Percentiles rank a stretch among this genome's conserved stretches.
Conservation (phyloP, 108 stramenopile species). For the Conticribra guillardii region DNA sequence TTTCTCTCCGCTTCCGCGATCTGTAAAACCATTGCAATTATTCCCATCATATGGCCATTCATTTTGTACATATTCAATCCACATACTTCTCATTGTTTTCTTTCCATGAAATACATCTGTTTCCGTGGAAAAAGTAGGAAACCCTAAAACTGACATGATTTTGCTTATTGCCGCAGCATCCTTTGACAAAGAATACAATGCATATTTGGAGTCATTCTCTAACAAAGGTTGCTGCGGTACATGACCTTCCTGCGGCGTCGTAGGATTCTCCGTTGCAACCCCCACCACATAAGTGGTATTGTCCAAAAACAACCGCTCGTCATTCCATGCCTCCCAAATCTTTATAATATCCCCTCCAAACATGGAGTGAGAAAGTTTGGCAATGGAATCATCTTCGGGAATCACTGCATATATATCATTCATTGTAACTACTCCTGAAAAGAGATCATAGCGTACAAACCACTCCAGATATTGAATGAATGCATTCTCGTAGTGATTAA, state of each 20-base stretch:
- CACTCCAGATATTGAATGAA: constrained; percentile 52
- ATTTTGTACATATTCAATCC: constrained; percentile 25
- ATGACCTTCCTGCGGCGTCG: background rate
- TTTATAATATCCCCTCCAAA: constrained; percentile 20
- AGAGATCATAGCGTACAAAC: constrained; percentile 52
- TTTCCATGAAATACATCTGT: constrained; percentile 1
- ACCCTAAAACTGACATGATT: constrained; percentile 22
- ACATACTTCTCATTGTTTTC: constrained; percentile 21
- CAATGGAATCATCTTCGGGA: constrained; percentile 68
- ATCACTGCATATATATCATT: constrained; percentile 65
- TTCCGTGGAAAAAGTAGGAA: constrained; percentile 1
- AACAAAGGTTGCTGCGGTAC: background rate
- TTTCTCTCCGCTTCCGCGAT: constrained; percentile 1
- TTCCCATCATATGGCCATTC: constrained; percentile 37
- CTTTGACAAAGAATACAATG: constrained; percentile 21
- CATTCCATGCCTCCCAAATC: constrained; percentile 14
- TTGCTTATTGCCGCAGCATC: constrained; percentile 1
- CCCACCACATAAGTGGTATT: constrained; percentile 26
- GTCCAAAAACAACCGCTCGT: constrained; percentile 15
- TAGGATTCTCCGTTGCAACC: constrained; percentile 2
- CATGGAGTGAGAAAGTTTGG: constrained; percentile 30
- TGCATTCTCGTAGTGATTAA: constrained; percentile 13
- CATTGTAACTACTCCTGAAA: constrained; percentile 40
- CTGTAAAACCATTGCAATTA: constrained; percentile 20
- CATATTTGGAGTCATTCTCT: constrained; percentile 20